Evolutionary conservation across 2,329 filamentous ascomycete genomes (phyloP).

Genomic region (Ophiosphaerella narmari): DNA sequence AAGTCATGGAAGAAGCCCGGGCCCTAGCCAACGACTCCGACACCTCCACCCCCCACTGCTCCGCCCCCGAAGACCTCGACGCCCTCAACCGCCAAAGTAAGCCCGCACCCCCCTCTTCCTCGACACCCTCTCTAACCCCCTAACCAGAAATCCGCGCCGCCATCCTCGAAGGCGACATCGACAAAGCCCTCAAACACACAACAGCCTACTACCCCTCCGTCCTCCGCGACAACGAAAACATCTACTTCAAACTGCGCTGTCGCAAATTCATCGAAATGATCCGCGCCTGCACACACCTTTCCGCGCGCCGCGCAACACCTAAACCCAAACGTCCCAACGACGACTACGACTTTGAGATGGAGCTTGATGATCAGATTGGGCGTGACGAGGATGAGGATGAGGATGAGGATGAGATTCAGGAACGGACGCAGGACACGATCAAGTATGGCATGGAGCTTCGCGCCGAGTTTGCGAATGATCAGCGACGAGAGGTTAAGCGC

Average conservation of each 20-base stretch:
- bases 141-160: slow-evolving; percentile 77
- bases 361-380: slow-evolving; percentile 58
- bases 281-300: slow-evolving; percentile 36
- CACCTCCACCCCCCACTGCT: slow-evolving; percentile 58
- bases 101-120: slow-evolving; percentile 32
- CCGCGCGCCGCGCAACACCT: no score
- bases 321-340: slow-evolving; percentile 23
- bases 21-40: slow-evolving; percentile 65
- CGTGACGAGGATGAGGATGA: slow-evolving; percentile 43
- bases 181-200: slow-evolving; percentile 83
- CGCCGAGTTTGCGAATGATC: slow-evolving; percentile 75
- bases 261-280: slow-evolving; percentile 92
- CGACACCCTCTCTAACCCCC: slow-evolving; percentile 7
- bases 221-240: slow-evolving; percentile 76
- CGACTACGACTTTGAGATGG: slow-evolving; percentile 62
- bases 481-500: slow-evolving; percentile 70
- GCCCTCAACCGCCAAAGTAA: slow-evolving; percentile 83
- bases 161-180: slow-evolving; percentile 90
- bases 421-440: slow-evolving; percentile 71
- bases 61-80: slow-evolving; percentile 80
- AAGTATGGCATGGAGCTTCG: slow-evolving; percentile 79
- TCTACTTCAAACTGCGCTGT: slow-evolving; percentile 86
- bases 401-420: slow-evolving; percentile 37
- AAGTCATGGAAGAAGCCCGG: slow-evolving; percentile 74
- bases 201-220: slow-evolving; percentile 79